Evolutionary conservation across 1,139 yeast species (phyloP), one percentile per base, ranked within the genome.

Genomic region (Pichia kudriavzevii): DNA sequence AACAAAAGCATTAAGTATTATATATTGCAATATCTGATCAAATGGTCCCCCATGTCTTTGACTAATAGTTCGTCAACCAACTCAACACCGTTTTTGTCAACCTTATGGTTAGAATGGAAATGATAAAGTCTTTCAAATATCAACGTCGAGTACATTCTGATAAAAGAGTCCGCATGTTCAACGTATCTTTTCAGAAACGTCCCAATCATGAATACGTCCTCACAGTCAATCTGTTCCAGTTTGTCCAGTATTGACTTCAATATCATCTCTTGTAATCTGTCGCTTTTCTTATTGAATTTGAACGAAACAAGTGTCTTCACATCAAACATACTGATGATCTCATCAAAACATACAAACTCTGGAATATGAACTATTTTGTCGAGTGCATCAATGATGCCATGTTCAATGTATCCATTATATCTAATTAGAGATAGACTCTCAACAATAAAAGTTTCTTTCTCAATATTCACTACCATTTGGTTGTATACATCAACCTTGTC

Each of bases 191-290:
- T 44, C 4, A 51, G 29, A 1, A 41, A 29, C 13, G 47, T 22
- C 27, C 52, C 56, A 21, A 53, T 32, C 34, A 42, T 40, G 33
- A 52, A 52, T 6, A 52, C 42, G 34, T 48, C 48, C 22, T 46
- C 50, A 14, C 38, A 31, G 30, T 34, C 41, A 12, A 41, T 22
- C 10, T 41, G 35, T 9, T 25, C 11, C 27, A 49, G 26, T n/a
- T 43, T 28, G 3, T 32, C 23, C 5, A 34, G 26, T 7, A 50
- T 31, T 8, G 40, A 32, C 15, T 41, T 43, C 12, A 53, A 35
- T 11, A 52, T 22, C 19, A 48, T 26, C 16, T 34, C 40, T 22
- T 42, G 43, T 23, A 46, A 22, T 22, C 35, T 28, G 7, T n/a
- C n/a, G 10, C 18, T 18, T 3, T 25, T 16, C 2, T 15, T 9